Percentiles rank a stretch among this genome's conserved stretches.
Conservation (phyloP, 306 rosid genomes). For the cucumber (Cucumis sativus) region Cucumber_9930_V3 NC_026660.2:5830501-5831000, state of each 20-base stretch:
- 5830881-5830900: neutral
- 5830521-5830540: neutral
- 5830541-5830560: neutral
- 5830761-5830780: constrained; percentile 34
- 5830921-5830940: neutral
- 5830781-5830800: constrained; percentile 35
- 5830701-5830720: neutral
- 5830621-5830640: neutral
- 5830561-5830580: neutral
- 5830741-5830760: constrained; percentile 33
- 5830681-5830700: constrained; percentile 2
- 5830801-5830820: constrained; percentile 29
- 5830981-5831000: neutral
- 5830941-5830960: neutral
- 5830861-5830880: constrained; percentile 3
- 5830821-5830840: constrained; percentile 30
- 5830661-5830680: neutral
- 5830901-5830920: neutral
- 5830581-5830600: neutral
- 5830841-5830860: constrained; percentile 35
- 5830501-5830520: constrained; percentile 4
- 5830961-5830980: neutral
- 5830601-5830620: neutral
- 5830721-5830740: constrained; percentile 14
- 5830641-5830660: neutral